A percentile compares a stretch with the other conserved stretches of the same genome.
Conservation (phyloP, 2,329 filamentous ascomycete genomes). For the Fusarium temperatum region DNA sequence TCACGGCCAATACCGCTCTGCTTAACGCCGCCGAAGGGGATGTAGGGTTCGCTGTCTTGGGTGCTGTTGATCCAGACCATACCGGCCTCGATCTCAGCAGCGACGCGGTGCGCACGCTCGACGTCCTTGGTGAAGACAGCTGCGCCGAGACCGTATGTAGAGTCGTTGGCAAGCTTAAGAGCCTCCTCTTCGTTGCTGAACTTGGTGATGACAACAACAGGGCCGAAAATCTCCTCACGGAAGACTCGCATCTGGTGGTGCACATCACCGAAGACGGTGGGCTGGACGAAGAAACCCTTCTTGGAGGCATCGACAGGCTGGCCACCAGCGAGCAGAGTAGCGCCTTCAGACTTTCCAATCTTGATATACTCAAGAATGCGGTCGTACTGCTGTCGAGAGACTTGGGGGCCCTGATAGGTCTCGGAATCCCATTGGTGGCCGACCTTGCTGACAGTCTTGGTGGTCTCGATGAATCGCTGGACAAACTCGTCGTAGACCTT, state of each 20-base stretch:
- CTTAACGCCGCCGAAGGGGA: constrained; percentile 42
- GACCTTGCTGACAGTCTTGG: constrained; percentile 57
- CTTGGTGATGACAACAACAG: constrained; percentile 82
- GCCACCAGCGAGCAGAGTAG: constrained; percentile 42
- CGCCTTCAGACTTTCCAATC: constrained; percentile 43
- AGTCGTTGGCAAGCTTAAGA: constrained; percentile 76
- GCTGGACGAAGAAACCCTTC: constrained; percentile 87
- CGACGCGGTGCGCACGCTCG: constrained; percentile 81
- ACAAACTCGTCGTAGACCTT: constrained; percentile 86
- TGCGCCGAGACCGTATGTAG: constrained; percentile 80
- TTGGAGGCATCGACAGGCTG: constrained; percentile 62
- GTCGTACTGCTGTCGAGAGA: constrained; percentile 72
- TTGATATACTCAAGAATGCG: constrained; percentile 71
- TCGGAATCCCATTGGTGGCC: constrained; percentile 45
- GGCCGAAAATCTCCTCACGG: constrained; percentile 90
- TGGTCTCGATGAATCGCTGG: constrained; percentile 77
- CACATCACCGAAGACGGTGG: constrained; percentile 83
- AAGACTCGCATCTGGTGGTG: constrained; percentile 79
- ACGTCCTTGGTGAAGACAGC: constrained; percentile 83
- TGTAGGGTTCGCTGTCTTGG: constrained; percentile 39
- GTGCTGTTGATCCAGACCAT: constrained; percentile 61
- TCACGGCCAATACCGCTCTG: constrained; percentile 42
- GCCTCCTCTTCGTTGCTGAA: constrained; percentile 82
- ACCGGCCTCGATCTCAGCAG: constrained; percentile 76
- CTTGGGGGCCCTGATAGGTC: constrained; percentile 54